Conservation (phyloP, 805 yeast species). For the Metschnikowia cubensis region DNA sequence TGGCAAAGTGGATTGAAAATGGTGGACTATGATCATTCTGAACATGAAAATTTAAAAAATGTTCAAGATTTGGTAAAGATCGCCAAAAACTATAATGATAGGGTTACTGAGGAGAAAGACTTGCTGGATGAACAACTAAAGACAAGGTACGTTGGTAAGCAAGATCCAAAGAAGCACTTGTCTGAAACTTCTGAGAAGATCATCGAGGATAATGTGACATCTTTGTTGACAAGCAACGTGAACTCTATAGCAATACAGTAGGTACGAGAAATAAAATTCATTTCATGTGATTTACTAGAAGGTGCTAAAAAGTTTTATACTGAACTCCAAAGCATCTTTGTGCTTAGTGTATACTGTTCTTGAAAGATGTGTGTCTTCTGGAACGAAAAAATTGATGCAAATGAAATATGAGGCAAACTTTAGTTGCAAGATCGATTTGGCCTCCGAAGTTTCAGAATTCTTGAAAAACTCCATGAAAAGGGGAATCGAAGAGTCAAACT, state of each 20-base stretch:
- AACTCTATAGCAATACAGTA: constrained; percentile 85
- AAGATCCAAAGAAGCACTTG: constrained; percentile 97
- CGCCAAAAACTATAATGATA: constrained; percentile 82
- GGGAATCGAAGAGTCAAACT: constrained; percentile 12
- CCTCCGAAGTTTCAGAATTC: constrained; percentile 1
- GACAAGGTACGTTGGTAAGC: constrained; percentile 96
- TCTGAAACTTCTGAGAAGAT: constrained; percentile 81
- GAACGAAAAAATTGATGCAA: constrained; percentile 10
- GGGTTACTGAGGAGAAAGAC: constrained; percentile 90
- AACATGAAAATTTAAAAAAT: constrained; percentile 66
- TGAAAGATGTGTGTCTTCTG: constrained; percentile 2
- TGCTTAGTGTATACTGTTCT: constrained; percentile 1
- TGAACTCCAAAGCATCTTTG: constrained; percentile 8
- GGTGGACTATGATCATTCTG: constrained; percentile 72
- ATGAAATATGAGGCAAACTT: constrained; percentile 15
- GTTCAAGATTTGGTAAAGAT: constrained; percentile 80
- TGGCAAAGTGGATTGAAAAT: constrained; percentile 92
- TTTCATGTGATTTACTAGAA: constrained; percentile 1
- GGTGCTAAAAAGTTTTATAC: constrained; percentile 6
- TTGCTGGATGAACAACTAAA: constrained; percentile 82
- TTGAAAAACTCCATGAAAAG: constrained; percentile 7
- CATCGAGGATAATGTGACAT: constrained; percentile 86
- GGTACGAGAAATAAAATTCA: not conserved
- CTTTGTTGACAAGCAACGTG: constrained; percentile 83
- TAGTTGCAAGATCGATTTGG: constrained; percentile 7